These are phyloP conservation scores for Batkoa obscura DNA, from an alignment of 371 early-diverging fungal genomes.

Conservation along the genomic window DNA sequence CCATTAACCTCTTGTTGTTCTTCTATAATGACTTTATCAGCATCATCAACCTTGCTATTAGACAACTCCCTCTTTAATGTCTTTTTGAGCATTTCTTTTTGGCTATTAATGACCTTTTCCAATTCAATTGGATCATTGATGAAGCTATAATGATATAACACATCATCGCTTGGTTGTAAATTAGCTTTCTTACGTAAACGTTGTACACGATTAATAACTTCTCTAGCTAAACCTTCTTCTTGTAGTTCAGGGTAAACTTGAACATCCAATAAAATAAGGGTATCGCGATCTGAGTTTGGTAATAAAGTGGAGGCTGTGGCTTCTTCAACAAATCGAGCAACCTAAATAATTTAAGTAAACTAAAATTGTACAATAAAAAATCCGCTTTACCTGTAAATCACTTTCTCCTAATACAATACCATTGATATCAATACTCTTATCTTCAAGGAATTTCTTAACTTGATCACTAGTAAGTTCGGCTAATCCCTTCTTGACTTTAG, in stretches of 20 bases:
- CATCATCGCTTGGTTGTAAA: slow-evolving; percentile 3
- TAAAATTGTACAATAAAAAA: too few species aligned
- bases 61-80: slow-evolving; percentile 45
- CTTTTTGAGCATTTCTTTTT: slow-evolving; percentile 49
- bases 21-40: slow-evolving; percentile 31
- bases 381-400: slow-evolving; percentile 60
- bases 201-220: slow-evolving; percentile 96
- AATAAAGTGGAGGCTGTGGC: slow-evolving; percentile 28
- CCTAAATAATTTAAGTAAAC: too few species aligned
- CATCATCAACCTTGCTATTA: slow-evolving; percentile 14
- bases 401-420: slow-evolving; percentile 64
- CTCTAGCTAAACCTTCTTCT: slow-evolving; percentile 90
- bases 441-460: slow-evolving; percentile 60
- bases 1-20: slow-evolving; percentile 54
- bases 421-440: slow-evolving; percentile 45
- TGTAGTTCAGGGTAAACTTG: slow-evolving; percentile 61
- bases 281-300: slow-evolving; percentile 63
- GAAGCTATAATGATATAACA: slow-evolving; percentile 36
- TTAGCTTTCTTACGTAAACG: slow-evolving; percentile 84
- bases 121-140: slow-evolving; percentile 45
- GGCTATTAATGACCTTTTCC: slow-evolving; percentile 40
- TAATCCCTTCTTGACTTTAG: slow-evolving; percentile 77
- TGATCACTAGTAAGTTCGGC: slow-evolving; percentile 51
- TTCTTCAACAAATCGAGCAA: slow-evolving; percentile 59
- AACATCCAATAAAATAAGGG: slow-evolving; percentile 79